Base-by-base conservation (phyloP, 345 rosid genomes). In the Rubroshorea leprosula region DNA sequence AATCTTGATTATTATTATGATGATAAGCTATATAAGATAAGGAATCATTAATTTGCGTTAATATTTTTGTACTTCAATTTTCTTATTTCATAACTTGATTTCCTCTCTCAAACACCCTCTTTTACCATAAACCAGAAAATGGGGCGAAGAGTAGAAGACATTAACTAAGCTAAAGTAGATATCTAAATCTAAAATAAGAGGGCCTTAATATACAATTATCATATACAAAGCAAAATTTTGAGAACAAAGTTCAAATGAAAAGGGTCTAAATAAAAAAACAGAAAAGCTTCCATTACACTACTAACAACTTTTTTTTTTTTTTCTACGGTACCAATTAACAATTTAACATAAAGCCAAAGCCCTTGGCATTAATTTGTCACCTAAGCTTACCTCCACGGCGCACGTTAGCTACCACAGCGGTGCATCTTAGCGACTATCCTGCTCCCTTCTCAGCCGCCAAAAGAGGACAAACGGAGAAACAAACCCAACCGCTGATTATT, bases 361-460 rank as follows among this genome's bases (percentile, higher is more conserved):
- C 50, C 23, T 64, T 25, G 50, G 55, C 59, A 44, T 54, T 49
- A 49, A 62, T 55, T 65, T 59, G 47, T 65, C 55, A 15, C 49
- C 18, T 41, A 12, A 51, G 51, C 66, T 23, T 52, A 49, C 55
- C 60, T 58, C n/a, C 24, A 27, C 31, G 55, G 78, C 67, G 79
- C 71, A 58, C 62, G 60, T 68, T 76, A 65, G 72, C 70, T 21
- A 47, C 61, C 22, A 54, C 65, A 51, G 45, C 55, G 66, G 57
- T 58, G 47, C 53, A 22, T 21, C 52, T 27, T 47, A 49, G 54
- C 48, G 10, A 31, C 55, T 5, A 41, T 3, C 49, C 20, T 14
- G 9, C 39, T 13, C 63, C n/a, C 23, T 3, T 24, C 56, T 14
- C 11, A 15, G 38, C 49, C 38, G 49, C 64, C 35, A 39, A 23